Evolutionary conservation across 1,139 yeast genomes (phyloP).

Genomic region (Pneumocystis carinii): DNA sequence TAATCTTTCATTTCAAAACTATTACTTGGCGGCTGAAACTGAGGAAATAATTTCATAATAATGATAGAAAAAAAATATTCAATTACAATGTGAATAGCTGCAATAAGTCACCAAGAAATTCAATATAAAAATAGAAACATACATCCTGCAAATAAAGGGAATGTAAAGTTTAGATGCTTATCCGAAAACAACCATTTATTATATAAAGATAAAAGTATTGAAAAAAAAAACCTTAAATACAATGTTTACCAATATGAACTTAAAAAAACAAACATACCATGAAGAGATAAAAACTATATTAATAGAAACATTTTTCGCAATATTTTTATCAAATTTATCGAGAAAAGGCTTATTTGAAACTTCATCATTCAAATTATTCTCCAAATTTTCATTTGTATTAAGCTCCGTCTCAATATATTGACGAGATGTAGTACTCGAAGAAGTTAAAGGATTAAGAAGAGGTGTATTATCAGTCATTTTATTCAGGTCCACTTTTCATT

Average conservation of each 20-base stretch:
- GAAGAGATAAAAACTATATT: neutral
- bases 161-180: conserved; percentile 54
- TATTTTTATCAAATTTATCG: neutral
- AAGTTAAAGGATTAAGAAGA: neutral
- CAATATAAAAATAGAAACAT: neutral
- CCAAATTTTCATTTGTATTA: neutral
- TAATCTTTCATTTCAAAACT: conserved; percentile 11
- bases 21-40: conserved; percentile 30
- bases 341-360: neutral
- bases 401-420: neutral
- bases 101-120: neutral
- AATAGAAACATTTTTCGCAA: neutral
- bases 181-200: conserved; percentile 89
- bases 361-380: neutral
- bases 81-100: conserved; percentile 55
- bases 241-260: neutral
- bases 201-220: conserved; percentile 29
- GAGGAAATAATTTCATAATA: conserved; percentile 35
- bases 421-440: neutral
- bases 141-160: conserved; percentile 65
- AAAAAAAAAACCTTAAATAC: conserved; percentile 14
- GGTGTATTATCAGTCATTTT: neutral
- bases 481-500: neutral
- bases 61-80: conserved; percentile 37
- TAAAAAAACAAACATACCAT: neutral